A percentile compares a stretch with the other conserved stretches of the same genome.
phyloP scores from a whole-genome alignment of 345 rosid genomes.

The Hibiscus mutabilis region DNA sequence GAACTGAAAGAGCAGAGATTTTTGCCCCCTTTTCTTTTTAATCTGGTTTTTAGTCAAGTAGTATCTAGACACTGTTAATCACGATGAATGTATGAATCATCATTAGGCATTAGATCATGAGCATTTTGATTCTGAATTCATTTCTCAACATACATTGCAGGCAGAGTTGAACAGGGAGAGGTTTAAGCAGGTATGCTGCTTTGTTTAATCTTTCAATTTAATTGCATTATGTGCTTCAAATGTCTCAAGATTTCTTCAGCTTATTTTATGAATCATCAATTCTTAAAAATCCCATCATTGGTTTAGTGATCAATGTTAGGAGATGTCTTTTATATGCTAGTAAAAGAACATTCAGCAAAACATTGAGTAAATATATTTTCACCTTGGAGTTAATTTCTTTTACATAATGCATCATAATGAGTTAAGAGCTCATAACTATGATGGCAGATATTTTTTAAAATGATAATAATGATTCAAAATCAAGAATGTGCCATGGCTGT shows the following conservation, averaged over 20 bases:
- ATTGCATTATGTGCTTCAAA: background rate
- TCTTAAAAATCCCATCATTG: background rate
- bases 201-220: background rate
- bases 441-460: too few species aligned
- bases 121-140: background rate
- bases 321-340: background rate
- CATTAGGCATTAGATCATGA: too few species aligned
- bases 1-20: background rate
- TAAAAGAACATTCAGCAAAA: background rate
- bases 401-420: background rate
- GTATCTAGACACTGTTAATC: too few species aligned
- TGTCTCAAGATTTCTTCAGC: background rate
- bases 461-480: too few species aligned
- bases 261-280: background rate
- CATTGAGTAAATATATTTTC: background rate
- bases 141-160: slow-evolving; percentile 20
- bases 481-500: too few species aligned
- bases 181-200: slow-evolving; percentile 29
- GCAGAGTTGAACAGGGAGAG: slow-evolving; percentile 32
- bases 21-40: background rate
- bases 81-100: too few species aligned
- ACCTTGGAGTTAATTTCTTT: background rate
- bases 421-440: background rate
- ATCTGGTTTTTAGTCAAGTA: background rate
- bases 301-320: background rate